Base-by-base conservation (phyloP, 2,329 filamentous ascomycete genomes). In the Ascosphaera acerosa region DNA sequence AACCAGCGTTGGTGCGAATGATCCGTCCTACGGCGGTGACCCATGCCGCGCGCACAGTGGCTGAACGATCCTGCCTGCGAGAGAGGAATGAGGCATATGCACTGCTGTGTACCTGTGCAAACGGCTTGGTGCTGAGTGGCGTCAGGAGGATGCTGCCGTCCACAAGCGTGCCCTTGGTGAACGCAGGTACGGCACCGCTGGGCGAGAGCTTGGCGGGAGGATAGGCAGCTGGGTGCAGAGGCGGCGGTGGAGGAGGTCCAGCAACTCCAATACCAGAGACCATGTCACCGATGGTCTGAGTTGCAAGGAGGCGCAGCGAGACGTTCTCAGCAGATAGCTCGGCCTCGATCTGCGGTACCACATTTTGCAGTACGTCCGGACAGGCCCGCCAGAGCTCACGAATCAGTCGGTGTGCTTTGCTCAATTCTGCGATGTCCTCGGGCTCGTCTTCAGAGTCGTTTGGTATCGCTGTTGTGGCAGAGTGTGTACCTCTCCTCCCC, bases 221-320 rank as follows among this genome's bases (percentile, higher is more conserved):
- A 44, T 89, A 92, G 18, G 75, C 72, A 15, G 75, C 66, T 9
- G 84, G 77, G 43, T 92, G 80, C 44, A 91, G 62, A 2, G 58
- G 51, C 6, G 74, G 66, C 4, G 68, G 55, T 10, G 75, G 66
- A 10, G 82, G 80, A 33, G 78, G 76, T 0, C 84, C 84, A 37
- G 82, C 80, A 36, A 84, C 77, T 31, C 84, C 84, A 47, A 94
- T 89, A 4, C 84, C 84, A 25, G 84, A 74, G 16, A 89, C 75
- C 61, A 97, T 82, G 46, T 94, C 84, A 32, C 89, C 87, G 23
- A 97, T 67, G 0, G 87, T 91, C 50, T 94, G 80, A 0, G 84
- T 90, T 2, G 84, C 84, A 34, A 97, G 63, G 35, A 78, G 64
- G 32, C 87, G 76, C 33, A 97, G 58, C 41, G 87, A 71, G 3